Conservation (phyloP, 1,139 yeast species). For the Yamadazyma membranifaciens region DNA sequence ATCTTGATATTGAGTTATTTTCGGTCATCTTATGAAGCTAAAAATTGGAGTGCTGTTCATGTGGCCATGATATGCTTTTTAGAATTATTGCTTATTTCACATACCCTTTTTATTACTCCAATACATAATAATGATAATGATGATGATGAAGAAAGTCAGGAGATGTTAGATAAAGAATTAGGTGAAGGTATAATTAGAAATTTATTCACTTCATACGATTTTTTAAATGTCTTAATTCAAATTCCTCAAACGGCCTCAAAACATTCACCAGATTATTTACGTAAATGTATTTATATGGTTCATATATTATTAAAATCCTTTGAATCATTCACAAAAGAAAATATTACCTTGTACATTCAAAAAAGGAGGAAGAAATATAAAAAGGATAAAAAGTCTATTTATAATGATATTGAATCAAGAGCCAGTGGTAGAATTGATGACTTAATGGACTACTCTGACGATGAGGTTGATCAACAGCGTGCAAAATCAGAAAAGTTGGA, state of each 20-base stretch:
- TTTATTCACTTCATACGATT: conserved; percentile 62
- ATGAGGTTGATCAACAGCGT: conserved; percentile 44
- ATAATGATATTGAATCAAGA: conserved; percentile 29
- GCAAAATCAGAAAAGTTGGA: conserved; percentile 40
- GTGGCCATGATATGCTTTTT: conserved; percentile 70
- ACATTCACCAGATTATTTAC: conserved; percentile 64
- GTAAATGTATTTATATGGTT: conserved; percentile 63
- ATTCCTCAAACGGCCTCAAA: conserved; percentile 67
- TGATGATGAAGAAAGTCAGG: conserved; percentile 49
- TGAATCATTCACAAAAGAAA: conserved; percentile 64
- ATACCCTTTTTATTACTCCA: conserved; percentile 40
- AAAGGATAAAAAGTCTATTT: conserved; percentile 21
- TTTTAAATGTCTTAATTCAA: conserved; percentile 55
- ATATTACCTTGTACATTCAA: conserved; percentile 55
- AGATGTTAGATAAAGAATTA: conserved; percentile 46
- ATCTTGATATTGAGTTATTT: conserved; percentile 57
- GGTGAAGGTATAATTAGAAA: conserved; percentile 49
- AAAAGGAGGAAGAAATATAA: conserved; percentile 39
- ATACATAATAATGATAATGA: conserved; percentile 19
- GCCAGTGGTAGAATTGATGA: conserved; percentile 18
- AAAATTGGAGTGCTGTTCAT: conserved; percentile 59
- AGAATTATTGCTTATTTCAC: conserved; percentile 59
- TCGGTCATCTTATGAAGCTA: conserved; percentile 50
- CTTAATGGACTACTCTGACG: conserved; percentile 43
- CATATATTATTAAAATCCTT: conserved; percentile 66